These are phyloP conservation scores for Pseudogymnoascus sp. DNA, from an alignment of 2,329 filamentous ascomycete species.

Conservation along the genomic window DNA sequence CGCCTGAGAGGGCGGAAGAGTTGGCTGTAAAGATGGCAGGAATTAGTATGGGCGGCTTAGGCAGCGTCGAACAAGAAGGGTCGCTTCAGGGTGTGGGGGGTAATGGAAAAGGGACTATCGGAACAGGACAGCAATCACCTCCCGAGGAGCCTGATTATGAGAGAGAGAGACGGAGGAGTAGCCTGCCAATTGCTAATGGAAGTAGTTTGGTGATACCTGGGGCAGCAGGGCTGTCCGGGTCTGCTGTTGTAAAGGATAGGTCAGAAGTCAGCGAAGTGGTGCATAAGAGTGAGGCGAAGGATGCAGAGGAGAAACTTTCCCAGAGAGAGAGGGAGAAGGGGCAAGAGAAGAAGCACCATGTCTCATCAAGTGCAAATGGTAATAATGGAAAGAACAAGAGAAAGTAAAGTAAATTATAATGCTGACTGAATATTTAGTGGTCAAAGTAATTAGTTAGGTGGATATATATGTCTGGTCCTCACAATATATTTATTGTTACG, in stretches of 20 bases:
- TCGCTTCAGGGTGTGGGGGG: neutral
- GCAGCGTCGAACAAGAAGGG: neutral
- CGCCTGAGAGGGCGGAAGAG: neutral
- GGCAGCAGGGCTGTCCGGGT: neutral
- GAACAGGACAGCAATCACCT: neutral
- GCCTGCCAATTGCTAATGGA: neutral
- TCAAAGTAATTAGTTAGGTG: neutral
- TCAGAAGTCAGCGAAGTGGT: neutral
- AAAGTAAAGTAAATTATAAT: neutral
- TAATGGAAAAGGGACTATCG: neutral
- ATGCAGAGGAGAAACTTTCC: neutral
- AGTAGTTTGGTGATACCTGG: neutral
- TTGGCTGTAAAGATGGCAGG: neutral
- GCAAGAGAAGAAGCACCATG: neutral
- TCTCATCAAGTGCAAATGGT: neutral
- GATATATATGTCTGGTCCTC: neutral
- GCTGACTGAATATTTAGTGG: conserved; percentile 3
- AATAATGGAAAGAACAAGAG: conserved; percentile 3
- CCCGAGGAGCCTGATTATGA: neutral
- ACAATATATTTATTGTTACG: neutral
- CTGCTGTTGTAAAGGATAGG: neutral
- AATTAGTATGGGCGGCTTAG: neutral
- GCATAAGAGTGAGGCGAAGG: neutral
- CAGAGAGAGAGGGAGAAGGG: neutral
- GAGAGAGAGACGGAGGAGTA: neutral